Evolutionary conservation across 2,329 filamentous ascomycete genomes (phyloP), one percentile per base, ranked within the genome.

Genomic region (Pyrenophora teres): DNA sequence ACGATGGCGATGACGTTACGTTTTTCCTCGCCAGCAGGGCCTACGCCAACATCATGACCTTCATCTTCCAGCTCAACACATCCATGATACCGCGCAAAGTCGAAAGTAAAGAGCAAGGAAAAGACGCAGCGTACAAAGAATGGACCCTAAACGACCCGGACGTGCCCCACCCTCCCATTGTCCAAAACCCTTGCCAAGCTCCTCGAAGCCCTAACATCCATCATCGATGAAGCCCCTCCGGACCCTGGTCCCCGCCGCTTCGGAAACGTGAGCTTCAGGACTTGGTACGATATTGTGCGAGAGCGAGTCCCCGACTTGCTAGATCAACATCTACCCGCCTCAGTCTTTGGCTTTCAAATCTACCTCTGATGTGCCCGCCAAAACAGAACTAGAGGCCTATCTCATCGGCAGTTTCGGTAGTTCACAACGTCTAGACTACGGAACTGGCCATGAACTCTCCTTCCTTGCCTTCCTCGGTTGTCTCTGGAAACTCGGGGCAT

Each of bases 381-480:
- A 80, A 60, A 81, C 82, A 40, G 93, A 97, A 74, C 76, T 97
- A 7, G 81, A 79, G 50, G 81, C 84, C 36, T 99, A 99, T 71
- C 82, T 99, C 1, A 73, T 96, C 3, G 92, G 92, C 12, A 84
- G 84, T 4, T 97, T 96, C 74, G 94, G 94, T 3, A 97, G 92
- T 68, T 75, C 90, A 0, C 91, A 97, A 66, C 81, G 94, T 46
- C 79, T 99, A 21, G 94, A 99, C 75, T 99, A 97, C 69, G 94
- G 94, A 1, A 97, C 94, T 0, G 94, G 94, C 0, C 94, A 99
- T 72, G 94, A 99, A 70, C 78, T 99, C 44, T 96, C 90, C 74
- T 99, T 99, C 66, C 74, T 97, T 6, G 93, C 94, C 1, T 99
- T 99, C 57, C 72, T 99, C 5, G 92, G 86, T 4, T 87, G 89